phyloP scores from a whole-genome alignment of 345 rosid genomes.

The Acer yangbiense region DNA sequence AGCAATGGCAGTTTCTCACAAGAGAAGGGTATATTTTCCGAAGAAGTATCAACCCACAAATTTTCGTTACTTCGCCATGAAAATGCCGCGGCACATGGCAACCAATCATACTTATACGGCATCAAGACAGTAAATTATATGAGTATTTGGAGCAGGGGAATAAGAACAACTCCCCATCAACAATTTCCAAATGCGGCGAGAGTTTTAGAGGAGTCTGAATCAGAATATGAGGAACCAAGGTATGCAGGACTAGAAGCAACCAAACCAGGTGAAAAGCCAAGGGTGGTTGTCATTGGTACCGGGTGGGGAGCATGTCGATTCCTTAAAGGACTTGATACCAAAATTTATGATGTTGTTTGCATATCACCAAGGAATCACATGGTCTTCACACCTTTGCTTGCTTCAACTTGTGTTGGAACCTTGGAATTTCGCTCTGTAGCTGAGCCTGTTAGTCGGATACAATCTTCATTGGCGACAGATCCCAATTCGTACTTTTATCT shows the following conservation, averaged over 20 bases:
- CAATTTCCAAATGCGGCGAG: slow-evolving; percentile 40
- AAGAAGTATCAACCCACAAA: slow-evolving; percentile 14
- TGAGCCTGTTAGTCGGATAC: slow-evolving; percentile 83
- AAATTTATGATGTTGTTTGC: slow-evolving; percentile 61
- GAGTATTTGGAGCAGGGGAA: slow-evolving; percentile 52
- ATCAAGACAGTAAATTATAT: slow-evolving; percentile 20
- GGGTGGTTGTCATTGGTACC: slow-evolving; percentile 75
- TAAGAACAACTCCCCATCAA: slow-evolving; percentile 42
- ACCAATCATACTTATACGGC: slow-evolving; percentile 25
- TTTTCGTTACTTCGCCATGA: slow-evolving; percentile 25
- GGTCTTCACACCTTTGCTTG: slow-evolving; percentile 83
- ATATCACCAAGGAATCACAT: slow-evolving; percentile 85
- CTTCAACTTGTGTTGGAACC: slow-evolving; percentile 80
- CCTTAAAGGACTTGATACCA: slow-evolving; percentile 65
- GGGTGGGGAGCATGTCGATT: slow-evolving; percentile 88
- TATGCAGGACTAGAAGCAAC: slow-evolving; percentile 64
- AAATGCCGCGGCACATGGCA: slow-evolving; percentile 21
- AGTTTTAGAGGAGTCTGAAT: slow-evolving; percentile 38
- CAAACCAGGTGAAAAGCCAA: slow-evolving; percentile 62
- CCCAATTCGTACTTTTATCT: slow-evolving; percentile 84
- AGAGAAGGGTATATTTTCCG: slow-evolving; percentile 23
- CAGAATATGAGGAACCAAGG: slow-evolving; percentile 42
- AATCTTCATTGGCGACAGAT: slow-evolving; percentile 65
- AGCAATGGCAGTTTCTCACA: slow-evolving; percentile 26
- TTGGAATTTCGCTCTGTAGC: slow-evolving; percentile 90